A percentile compares a stretch with the other conserved stretches of the same genome.
These are phyloP conservation scores for Centaurea solstitialis DNA, from an alignment of 129 eudicot species.

Conservation along the genomic window DNA sequence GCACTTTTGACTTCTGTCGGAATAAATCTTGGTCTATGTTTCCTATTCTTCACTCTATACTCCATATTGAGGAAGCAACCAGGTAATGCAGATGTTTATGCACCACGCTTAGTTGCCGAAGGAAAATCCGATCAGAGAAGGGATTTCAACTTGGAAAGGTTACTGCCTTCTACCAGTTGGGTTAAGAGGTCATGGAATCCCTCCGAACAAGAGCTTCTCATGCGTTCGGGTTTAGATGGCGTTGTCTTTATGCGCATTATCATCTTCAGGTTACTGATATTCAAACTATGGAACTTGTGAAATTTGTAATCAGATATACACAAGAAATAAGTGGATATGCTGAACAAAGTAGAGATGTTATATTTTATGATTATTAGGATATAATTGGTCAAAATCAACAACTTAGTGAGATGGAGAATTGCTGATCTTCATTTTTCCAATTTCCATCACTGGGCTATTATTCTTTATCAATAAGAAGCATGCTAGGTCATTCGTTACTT, in stretches of 20 bases:
- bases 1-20: slow-evolving; percentile 93
- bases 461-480: background rate
- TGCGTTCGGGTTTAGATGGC: slow-evolving; percentile 82
- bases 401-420: background rate
- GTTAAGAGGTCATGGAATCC: slow-evolving; percentile 70
- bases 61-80: slow-evolving; percentile 77
- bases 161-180: slow-evolving; percentile 82
- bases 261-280: slow-evolving; percentile 58
- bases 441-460: background rate
- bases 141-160: slow-evolving; percentile 49
- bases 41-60: slow-evolving; percentile 58
- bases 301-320: background rate
- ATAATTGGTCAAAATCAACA: background rate
- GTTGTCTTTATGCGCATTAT: slow-evolving; percentile 81
- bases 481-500: background rate
- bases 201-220: slow-evolving; percentile 70
- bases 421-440: background rate
- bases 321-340: slow-evolving; percentile 4
- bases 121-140: slow-evolving; percentile 43
- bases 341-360: background rate
- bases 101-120: slow-evolving; percentile 76
- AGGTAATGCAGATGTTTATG: slow-evolving; percentile 66
- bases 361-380: background rate
- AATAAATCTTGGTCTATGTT: slow-evolving; percentile 79
- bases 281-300: background rate